Evolutionary conservation across 1,284 basidiomycete genomes (phyloP), one percentile per base, ranked within the genome.

Genomic region (Pholiota adiposa): DNA sequence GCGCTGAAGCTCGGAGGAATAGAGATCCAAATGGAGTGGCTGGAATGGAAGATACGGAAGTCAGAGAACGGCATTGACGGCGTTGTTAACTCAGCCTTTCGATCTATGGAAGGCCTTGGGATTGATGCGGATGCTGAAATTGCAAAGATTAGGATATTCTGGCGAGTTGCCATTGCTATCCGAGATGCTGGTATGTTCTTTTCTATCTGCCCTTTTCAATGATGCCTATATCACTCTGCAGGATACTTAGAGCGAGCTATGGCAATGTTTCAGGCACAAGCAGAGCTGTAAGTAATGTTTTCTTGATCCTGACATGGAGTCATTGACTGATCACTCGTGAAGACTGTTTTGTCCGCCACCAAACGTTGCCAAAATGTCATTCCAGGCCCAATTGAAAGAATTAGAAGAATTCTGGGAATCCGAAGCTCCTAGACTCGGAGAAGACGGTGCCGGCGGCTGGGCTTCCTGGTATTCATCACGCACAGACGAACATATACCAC

Each of bases 331-430:
- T 8, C 5, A 64, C 50, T 21, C 19, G 38, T 23, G 51, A 51
- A 21, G 41, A 91, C 89, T 44, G 77, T 92, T 87, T 64, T 75
- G 82, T 61, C 62, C 79, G 21, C 87, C 88, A 0, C 71, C 76
- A 41, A 65, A 70, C 19, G 65, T 88, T 1, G 66, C 69, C 40
- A 70, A 69, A 31, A 61, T 75, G 48, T 71, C 86, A 18, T 75
- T 86, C 34, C 74, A 82, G 21, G 68, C 63, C 4, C 80, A 81
- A 51, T 73, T 92, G 1, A 78, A 83, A 58, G 74, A 79, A 12
- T 76, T 93, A 4, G 89, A 91, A 73, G 83, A 85, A 54, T 93
- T 89, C 67, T 93, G 90, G 90, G 90, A 93, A 53, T 84, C 86
- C 1, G 90, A 91, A 73, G 74, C 74, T 9, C 83, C 85, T 11